Base-by-base conservation (phyloP, 2,329 filamentous ascomycete genomes). In the Aspergillus puulaauensis region DNA sequence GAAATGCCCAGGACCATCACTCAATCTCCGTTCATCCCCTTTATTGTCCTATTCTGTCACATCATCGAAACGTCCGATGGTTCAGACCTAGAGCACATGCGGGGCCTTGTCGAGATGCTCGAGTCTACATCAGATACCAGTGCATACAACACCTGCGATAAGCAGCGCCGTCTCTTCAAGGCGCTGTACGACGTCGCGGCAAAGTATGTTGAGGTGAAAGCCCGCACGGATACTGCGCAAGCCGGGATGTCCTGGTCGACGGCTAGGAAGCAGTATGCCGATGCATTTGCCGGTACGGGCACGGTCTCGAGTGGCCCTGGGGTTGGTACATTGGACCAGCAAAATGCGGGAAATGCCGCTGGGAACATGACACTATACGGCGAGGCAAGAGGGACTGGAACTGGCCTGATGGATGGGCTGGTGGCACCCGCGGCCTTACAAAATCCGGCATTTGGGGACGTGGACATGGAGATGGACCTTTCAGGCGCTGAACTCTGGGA, bases 41-140 rank as follows among this genome's bases (percentile, higher is more conserved):
- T 59, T 40, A 61, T 61, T 9, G 39, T 64, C 27, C 51, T 62
- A 3, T 57, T 64, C 54, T 64, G 60, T 54, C 47, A 61, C 41
- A 57, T 54, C 11, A 50, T 64, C 14, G 58, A 62, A 35, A 61
- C 58, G 3, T 57, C 58, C 31, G 51, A 61, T 8, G 15, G 41
- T 6, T 56, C 54, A 6, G 60, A 64, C 35, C 54, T 64, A 14
- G 46, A 40, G 15, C 47, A 31, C 43, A 49, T 63, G 39, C 43
- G 45, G 27, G 31, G 45, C 6, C 31, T 63, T 31, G 57, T 63
- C 40, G 57, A 60, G 11, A 43, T 27, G 12, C 48, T 62, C 6
- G 41, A 59, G 14, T 54, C 51, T 9, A 19, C 40, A 19, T 21
- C 48, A 14, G 9, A 55, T 17, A 50, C 51, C 6, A 23, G 9